A percentile compares a stretch with the other conserved stretches of the same genome.
Evolutionary conservation across 257 asterid species (phyloP).

Genomic region (Nicotiana knightiana): DNA sequence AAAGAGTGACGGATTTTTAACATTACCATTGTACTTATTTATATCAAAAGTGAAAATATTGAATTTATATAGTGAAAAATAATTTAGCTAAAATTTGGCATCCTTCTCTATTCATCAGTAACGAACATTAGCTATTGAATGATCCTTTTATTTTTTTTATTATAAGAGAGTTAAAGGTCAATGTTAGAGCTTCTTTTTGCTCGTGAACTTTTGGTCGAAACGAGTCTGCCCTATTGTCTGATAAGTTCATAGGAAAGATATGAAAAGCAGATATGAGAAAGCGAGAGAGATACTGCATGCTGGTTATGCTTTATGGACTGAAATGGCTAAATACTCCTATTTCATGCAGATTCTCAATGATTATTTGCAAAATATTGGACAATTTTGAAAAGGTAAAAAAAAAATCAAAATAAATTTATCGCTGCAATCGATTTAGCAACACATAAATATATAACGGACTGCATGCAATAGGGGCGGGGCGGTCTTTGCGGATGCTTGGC

Average conservation of each 20-base stretch:
- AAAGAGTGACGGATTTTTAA: no score
- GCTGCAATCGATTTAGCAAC: neutral
- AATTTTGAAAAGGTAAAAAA: neutral
- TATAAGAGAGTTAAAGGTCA: neutral
- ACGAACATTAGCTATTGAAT: neutral
- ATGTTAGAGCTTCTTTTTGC: neutral
- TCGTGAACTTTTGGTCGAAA: slow-evolving; percentile 2
- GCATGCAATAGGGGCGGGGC: no score
- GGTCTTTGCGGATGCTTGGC: no score
- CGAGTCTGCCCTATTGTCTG: neutral
- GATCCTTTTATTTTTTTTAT: neutral
- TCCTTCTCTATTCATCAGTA: neutral
- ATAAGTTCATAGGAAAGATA: neutral
- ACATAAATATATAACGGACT: neutral
- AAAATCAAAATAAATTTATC: neutral
- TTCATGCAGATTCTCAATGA: neutral
- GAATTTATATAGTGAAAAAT: no score
- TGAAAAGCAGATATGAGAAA: neutral
- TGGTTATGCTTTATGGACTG: no score
- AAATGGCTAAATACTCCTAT: no score
- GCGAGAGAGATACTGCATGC: neutral
- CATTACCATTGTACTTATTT: no score
- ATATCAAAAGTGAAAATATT: no score
- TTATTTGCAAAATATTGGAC: neutral
- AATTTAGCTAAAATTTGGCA: no score